Base-by-base conservation (phyloP, 257 asterid species). In the Nemophila menziesii region DNA sequence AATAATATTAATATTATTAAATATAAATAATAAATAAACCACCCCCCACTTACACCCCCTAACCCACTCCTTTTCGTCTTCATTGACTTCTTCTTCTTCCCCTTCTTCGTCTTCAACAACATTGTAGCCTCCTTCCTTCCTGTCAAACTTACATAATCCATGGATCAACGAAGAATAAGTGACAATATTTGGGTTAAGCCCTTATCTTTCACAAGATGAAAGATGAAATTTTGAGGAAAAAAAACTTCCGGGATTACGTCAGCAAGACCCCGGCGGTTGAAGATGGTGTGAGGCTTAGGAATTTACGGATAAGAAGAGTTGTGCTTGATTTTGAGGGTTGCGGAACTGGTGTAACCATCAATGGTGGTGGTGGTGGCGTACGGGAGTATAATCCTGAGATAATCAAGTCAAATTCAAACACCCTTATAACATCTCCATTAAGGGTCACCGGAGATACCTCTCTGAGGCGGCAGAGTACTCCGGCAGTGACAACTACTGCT, bases 281-380 rank as follows among this genome's bases (percentile, higher is more conserved):
- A 3, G 72, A 56, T 29, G 16, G 58, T 3, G 23, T 49, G 39
- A 69, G 69, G 16, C 90, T 92, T 16, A 80, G 95, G 94, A 84
- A 72, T 65, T 65, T 84, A 71, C 56, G 98, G 57, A 80, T 86
- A 43, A 64, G 98, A 45, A 64, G 93, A 53, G 76, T 90, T 21
- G 76, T 79, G 33, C 67, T 68, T 52, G 70, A 60, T 59, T 39
- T 39, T 24, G 48, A 17, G 54, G 54, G 49, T 4, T 38, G 33
- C 26, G 29, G 20, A 46, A 57, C 48, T 23, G 56, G 57, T 10
- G 24, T 24, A 15, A 26, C 39, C 55, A 27, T 43, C 43, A 22
- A 34, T 29, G 20, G 58, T 16, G 23, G 43, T 16, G 46, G 9
- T 40, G 17, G 57, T 39, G 50, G 50, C 0, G 29, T 46, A 0